phyloP scores from a whole-genome alignment of 163 green algal genomes.

The Scenedesmus sp. region DNA sequence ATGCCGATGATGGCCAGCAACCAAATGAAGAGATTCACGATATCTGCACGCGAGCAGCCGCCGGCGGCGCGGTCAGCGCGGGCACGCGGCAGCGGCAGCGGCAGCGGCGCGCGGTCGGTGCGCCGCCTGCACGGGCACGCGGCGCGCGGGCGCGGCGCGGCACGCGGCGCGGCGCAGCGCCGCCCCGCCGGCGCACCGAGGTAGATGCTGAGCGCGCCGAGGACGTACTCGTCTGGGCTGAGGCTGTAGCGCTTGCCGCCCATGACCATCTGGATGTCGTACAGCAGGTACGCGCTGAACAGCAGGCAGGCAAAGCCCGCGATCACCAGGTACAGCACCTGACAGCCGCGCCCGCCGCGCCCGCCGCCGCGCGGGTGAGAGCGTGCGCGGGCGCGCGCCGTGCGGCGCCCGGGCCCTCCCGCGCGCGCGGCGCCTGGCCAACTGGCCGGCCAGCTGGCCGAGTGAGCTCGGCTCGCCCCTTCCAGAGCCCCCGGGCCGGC shows the following conservation, averaged over 20 bases:
- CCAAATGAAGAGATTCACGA: conserved; percentile 42
- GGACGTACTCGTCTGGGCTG: conserved; percentile 69
- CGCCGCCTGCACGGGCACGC: too few relatives aligned
- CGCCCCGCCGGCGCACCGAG: conserved; percentile 4
- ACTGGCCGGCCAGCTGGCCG: too few relatives aligned
- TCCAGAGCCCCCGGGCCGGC: too few relatives aligned
- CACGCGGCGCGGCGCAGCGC: too few relatives aligned
- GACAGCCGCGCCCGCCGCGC: too few relatives aligned
- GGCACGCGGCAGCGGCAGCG: not conserved
- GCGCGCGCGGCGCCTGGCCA: too few relatives aligned
- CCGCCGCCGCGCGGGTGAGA: too few relatives aligned
- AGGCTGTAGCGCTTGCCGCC: conserved; percentile 52
- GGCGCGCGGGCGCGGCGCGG: too few relatives aligned
- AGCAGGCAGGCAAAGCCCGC: conserved; percentile 51
- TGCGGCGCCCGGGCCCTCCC: too few relatives aligned
- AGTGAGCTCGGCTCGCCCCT: too few relatives aligned
- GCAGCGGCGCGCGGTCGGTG: too few relatives aligned
- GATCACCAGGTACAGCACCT: conserved; percentile 48
- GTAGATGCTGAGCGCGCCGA: conserved; percentile 50
- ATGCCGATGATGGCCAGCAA: conserved; percentile 33
- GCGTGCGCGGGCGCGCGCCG: too few relatives aligned
- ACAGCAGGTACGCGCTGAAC: conserved; percentile 55
- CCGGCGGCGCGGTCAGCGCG: not conserved
- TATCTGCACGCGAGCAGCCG: conserved; percentile 7
- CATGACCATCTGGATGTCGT: conserved; percentile 66